Evolutionary conservation across 352 stramenopile species (phyloP), one percentile per base, ranked within the genome.

Genomic region (Globisporangium recalcitrans): DNA sequence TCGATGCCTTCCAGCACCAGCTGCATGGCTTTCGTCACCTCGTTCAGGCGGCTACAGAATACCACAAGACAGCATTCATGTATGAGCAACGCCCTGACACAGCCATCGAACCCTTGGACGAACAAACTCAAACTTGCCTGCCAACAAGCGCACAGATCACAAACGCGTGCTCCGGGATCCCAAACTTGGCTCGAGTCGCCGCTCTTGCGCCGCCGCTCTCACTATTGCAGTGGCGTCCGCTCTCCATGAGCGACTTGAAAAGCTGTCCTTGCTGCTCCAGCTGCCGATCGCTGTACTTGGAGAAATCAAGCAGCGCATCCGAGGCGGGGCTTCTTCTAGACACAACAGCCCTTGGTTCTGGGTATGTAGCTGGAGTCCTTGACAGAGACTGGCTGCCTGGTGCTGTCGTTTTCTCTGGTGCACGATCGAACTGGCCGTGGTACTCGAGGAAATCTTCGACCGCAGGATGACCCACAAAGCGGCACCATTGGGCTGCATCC

Each of bases 371-470:
- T n/a, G n/a, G n/a, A n/a, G n/a, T n/a, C n/a, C n/a, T n/a, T n/a
- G n/a, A n/a, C n/a, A n/a, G n/a, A n/a, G 34, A 40, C 6, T 40
- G 13, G 34, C 42, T 14, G 9, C 3, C 11, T 52, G 21, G 9
- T 29, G n/a, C 4, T 29, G 46, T 14, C 31, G 13, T 11, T 52
- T 19, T 16, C 10, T 16, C 13, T 19, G 21, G 40, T 29, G 38
- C n/a, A 24, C 29, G 27, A 11, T 81, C 67, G 38, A 77, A 91
- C 10, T 71, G 58, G 3, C 53, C 64, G 44, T 83, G 70, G 27
- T 60, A 51, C 38, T 90, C 81, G 7, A 89, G 54, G 51, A 90
- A 85, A 52, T 90, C 81, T 65, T 92, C 83, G 0, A 90, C 71
- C 7, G 79, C 74, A 29, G 80, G 83, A 52, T 90, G 81, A 0